Conservation (phyloP, 257 asterid genomes). For the Nicotiana obtusifolia region DNA sequence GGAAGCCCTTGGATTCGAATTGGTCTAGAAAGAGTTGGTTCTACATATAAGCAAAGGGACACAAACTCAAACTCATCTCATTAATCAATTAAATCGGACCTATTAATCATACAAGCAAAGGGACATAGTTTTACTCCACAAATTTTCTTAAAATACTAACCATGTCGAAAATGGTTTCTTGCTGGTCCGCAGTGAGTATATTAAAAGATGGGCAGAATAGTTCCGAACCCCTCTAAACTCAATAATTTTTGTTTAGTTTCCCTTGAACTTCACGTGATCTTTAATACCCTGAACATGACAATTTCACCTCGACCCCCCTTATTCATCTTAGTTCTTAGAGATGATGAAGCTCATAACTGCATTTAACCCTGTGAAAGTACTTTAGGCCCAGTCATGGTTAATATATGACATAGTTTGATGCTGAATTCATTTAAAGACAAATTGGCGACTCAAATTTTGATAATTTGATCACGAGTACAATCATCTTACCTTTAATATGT, state of each 20-base stretch:
- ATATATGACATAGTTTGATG: too few species aligned
- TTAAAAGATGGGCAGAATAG: neutral
- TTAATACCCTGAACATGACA: too few species aligned
- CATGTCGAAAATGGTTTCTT: neutral
- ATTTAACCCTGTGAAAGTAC: neutral
- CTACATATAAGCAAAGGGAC: neutral
- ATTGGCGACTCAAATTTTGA: too few species aligned
- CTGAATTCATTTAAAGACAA: neutral
- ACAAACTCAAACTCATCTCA: neutral
- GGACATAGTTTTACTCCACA: neutral
- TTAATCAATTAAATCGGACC: neutral
- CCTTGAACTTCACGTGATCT: too few species aligned
- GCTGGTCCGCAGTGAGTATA: neutral
- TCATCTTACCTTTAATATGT: too few species aligned
- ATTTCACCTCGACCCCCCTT: too few species aligned
- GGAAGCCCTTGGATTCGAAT: neutral
- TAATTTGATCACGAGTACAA: too few species aligned
- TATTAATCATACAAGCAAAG: neutral
- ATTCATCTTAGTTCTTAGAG: too few species aligned
- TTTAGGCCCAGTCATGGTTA: neutral
- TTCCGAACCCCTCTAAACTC: too few species aligned
- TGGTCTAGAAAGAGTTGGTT: conserved; percentile 1
- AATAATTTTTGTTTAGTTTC: too few species aligned
- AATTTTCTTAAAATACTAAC: neutral
- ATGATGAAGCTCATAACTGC: too few species aligned